phyloP scores from a whole-genome alignment of 495 filamentous ascomycete species.

The Penicillium goetzii region DNA sequence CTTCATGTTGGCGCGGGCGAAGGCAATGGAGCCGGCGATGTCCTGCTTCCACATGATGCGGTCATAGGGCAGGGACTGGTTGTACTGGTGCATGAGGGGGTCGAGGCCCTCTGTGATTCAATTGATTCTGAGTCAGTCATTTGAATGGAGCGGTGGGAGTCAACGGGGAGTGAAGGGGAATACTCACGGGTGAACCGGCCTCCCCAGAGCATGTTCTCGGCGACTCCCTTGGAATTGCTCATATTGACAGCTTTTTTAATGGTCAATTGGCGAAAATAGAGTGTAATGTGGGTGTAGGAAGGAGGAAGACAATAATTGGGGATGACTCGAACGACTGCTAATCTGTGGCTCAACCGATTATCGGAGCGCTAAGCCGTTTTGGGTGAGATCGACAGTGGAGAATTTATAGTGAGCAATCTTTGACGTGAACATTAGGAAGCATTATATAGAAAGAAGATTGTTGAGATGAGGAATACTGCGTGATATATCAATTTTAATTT shows the following conservation, averaged over 20 bases:
- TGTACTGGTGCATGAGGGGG: conserved; percentile 87
- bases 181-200: conserved; percentile 75
- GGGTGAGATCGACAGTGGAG: not conserved
- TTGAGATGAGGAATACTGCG: not conserved
- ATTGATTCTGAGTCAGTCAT: conserved; percentile 34
- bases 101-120: conserved; percentile 67
- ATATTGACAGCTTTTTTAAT: conserved; percentile 32
- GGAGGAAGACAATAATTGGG: conserved; percentile 4
- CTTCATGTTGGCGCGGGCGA: conserved; percentile 81
- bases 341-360: conserved; percentile 23
- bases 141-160: conserved; percentile 12
- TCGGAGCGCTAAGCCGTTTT: conserved; percentile 32
- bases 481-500: not conserved
- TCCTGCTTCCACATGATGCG: conserved; percentile 81
- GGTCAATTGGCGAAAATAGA: conserved; percentile 9
- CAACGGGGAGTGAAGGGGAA: conserved; percentile 1
- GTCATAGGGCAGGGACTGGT: conserved; percentile 85
- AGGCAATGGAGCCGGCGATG: conserved; percentile 80
- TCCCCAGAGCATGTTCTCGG: conserved; percentile 75
- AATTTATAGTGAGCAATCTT: not conserved
- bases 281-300: not conserved
- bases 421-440: not conserved
- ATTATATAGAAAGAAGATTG: not conserved
- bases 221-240: conserved; percentile 48
- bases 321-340: conserved; percentile 10